These are phyloP conservation scores for Alnus glutinosa DNA, from an alignment of 306 rosid species.

Conservation along the genomic window DNA sequence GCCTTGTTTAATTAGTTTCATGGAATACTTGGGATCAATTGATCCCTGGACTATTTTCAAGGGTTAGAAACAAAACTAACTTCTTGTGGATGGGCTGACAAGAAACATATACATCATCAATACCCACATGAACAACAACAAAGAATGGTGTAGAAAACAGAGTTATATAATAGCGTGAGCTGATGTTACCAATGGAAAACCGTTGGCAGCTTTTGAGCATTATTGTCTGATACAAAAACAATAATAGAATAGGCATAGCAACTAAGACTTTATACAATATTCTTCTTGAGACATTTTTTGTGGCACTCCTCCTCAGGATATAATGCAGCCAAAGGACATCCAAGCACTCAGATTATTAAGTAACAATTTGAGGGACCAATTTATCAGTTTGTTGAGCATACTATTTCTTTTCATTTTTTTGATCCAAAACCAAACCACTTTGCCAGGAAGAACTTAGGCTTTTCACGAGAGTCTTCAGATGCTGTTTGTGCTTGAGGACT, in stretches of 20 bases:
- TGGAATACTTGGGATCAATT: neutral
- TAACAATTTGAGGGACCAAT: neutral
- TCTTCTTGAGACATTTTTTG: constrained; percentile 7
- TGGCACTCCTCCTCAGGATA: neutral
- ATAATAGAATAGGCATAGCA: constrained; percentile 15
- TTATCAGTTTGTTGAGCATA: constrained; percentile 6
- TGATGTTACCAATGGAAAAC: constrained; percentile 16
- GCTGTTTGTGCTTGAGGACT: constrained; percentile 26
- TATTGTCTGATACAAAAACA: constrained; percentile 16
- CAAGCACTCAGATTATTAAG: neutral
- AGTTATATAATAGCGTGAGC: neutral
- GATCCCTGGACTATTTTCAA: neutral
- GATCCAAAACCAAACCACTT: constrained; percentile 90
- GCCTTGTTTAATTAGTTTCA: too few species aligned
- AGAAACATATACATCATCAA: constrained; percentile 7
- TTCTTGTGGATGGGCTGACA: neutral
- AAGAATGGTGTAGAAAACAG: constrained; percentile 17
- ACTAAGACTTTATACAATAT: constrained; percentile 9
- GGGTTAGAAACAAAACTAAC: neutral
- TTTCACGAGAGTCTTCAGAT: constrained; percentile 52
- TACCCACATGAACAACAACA: constrained; percentile 27
- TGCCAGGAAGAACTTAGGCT: constrained; percentile 65
- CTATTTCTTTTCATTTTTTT: constrained; percentile 45
- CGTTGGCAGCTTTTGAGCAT: constrained; percentile 23
- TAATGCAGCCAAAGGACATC: neutral